Evolutionary conservation across 352 stramenopile species (phyloP), one percentile per base, ranked within the genome.

Genomic region (Pythium guiyangense): DNA sequence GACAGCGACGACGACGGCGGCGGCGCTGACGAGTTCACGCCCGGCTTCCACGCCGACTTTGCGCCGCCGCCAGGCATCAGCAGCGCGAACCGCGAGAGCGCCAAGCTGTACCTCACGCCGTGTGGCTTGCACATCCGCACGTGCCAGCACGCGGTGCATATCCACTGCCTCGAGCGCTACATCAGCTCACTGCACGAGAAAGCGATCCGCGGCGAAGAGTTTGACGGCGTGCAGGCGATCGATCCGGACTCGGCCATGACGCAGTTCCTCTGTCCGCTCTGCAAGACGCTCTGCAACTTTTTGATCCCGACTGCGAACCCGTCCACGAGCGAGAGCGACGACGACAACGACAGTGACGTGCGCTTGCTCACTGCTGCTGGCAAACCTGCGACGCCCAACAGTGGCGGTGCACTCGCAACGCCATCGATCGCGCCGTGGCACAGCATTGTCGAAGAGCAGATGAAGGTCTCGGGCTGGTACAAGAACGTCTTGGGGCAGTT

Each of bases 231-330:
- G 55, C 86, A 95, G 64, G 86, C 86, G 5, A 93, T 95, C 42
- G 86, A 95, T 62, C 81, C 81, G 10, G 86, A 95, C 59, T 91
- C 86, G 42, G 75, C 80, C 11, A 95, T 95, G 86, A 95, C 80
- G 6, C 86, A 97, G 62, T 97, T 97, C 27, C 60, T 97, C 47
- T 97, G 91, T 55, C 91, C 91, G 10, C 56, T 97, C 49, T 97
- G 91, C 67, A 97, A 97, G 70, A 94, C 76, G 9, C 58, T 97
- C 31, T 94, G 85, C 62, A 97, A 97, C 59, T 92, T 96, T 46
- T 65, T 97, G 29, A 79, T 97, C 31, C 90, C 90, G 26, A 86
- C 79, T 9, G 79, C 77, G 8, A 76, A 88, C 49, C 78, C 79
- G 6, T 27, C 42, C 5, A 64, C 66, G 18, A 37, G 52, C 8